Conservation (phyloP, 2,329 filamentous ascomycete genomes). For the Stachybotrys chlorohalonatus region DNA sequence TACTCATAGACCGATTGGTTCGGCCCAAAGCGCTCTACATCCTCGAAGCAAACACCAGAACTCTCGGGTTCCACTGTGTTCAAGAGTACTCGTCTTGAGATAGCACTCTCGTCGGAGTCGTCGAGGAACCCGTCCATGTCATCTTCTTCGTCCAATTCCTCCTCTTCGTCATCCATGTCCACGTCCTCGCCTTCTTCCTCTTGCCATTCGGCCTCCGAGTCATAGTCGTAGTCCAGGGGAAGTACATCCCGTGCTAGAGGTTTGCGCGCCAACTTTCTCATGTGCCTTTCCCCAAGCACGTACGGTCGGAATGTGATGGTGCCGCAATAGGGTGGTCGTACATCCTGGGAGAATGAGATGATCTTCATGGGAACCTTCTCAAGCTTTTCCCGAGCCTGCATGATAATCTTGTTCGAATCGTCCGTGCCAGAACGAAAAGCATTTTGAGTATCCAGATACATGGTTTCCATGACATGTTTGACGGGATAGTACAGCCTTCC, state of each 20-base stretch:
- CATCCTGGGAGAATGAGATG: slow-evolving; percentile 53
- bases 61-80: slow-evolving; percentile 67
- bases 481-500: slow-evolving; percentile 45
- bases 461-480: slow-evolving; percentile 49
- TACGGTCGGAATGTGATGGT: slow-evolving; percentile 55
- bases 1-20: slow-evolving; percentile 47
- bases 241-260: slow-evolving; percentile 42
- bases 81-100: slow-evolving; percentile 47
- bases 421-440: slow-evolving; percentile 26
- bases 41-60: slow-evolving; percentile 80
- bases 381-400: slow-evolving; percentile 30
- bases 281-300: slow-evolving; percentile 32
- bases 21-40: slow-evolving; percentile 36
- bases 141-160: slow-evolving; percentile 64
- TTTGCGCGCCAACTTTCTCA: slow-evolving; percentile 42
- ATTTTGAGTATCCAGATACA: slow-evolving; percentile 37
- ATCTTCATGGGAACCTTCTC: slow-evolving; percentile 53
- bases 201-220: slow-evolving; percentile 82
- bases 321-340: slow-evolving; percentile 62
- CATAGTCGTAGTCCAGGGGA: slow-evolving; percentile 70
- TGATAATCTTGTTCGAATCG: slow-evolving; percentile 20
- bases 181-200: slow-evolving; percentile 64
- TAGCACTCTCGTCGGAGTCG: slow-evolving; percentile 64
- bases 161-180: slow-evolving; percentile 58
- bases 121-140: slow-evolving; percentile 89